A percentile compares a stretch with the other conserved stretches of the same genome.
phyloP scores from a whole-genome alignment of 2,329 filamentous ascomycete species.

The Pezicula radicicola region DNA sequence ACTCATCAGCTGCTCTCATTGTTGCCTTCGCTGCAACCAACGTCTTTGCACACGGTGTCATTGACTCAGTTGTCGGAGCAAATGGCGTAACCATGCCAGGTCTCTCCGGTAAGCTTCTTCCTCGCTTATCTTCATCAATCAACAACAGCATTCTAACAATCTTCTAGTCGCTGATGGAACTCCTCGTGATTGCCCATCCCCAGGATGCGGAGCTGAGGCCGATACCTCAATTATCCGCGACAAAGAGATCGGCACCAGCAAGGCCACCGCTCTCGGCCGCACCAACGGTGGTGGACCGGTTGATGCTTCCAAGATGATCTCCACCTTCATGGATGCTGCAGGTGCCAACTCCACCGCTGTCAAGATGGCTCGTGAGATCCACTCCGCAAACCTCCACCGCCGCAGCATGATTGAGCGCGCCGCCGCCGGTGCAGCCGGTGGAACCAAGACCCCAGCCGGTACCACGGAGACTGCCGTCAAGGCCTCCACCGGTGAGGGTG shows the following conservation, averaged over 20 bases:
- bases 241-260: slow-evolving; percentile 50
- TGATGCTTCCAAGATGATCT: slow-evolving; percentile 53
- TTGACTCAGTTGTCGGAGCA: slow-evolving; percentile 53
- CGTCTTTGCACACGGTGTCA: slow-evolving; percentile 55
- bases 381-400: slow-evolving; percentile 59
- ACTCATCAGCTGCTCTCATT: slow-evolving; percentile 41
- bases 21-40: slow-evolving; percentile 40
- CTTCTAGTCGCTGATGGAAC: slow-evolving; percentile 57
- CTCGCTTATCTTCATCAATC: slow-evolving; percentile 12
- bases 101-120: slow-evolving; percentile 42
- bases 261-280: slow-evolving; percentile 59
- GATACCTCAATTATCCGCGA: slow-evolving; percentile 69
- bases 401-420: slow-evolving; percentile 27
- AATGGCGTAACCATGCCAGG: slow-evolving; percentile 63
- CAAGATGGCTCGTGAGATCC: slow-evolving; percentile 68
- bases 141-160: slow-evolving; percentile 4
- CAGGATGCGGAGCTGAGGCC: slow-evolving; percentile 61
- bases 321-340: slow-evolving; percentile 55
- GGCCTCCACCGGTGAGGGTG: slow-evolving; percentile 50
- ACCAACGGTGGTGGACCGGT: slow-evolving; percentile 59
- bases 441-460: slow-evolving; percentile 43
- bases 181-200: slow-evolving; percentile 62
- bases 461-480: slow-evolving; percentile 51
- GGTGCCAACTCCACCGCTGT: slow-evolving; percentile 35
- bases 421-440: slow-evolving; percentile 27